Base-by-base conservation (phyloP, 768 basidiomycete species). In the Phlegmacium glaucopus region DNA sequence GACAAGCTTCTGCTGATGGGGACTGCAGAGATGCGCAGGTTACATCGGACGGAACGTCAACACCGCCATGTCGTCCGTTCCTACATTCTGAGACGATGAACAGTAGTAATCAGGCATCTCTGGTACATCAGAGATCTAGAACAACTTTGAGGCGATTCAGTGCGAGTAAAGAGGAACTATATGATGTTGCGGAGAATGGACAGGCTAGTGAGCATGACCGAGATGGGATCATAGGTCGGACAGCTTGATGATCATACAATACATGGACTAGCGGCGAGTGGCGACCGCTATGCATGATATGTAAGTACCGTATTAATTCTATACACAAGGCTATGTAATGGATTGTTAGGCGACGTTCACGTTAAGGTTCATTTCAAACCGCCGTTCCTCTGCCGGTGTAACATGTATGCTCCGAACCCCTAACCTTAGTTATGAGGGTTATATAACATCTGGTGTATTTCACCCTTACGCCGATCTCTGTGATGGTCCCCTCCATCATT, bases 1-100 rank as follows among this genome's bases (percentile, higher is more conserved):
- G 22, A 13, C 22, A 34, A 34, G 26, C 22, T 11, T 29, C 28
- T 4, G 39, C 13, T 6, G 45, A 44, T 15, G 48, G 26, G 25
- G 42, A 38, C 13, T 11, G 18, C 3, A 9, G 13, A 18, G 37
- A 53, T 16, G 30, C 9, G 32, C 32, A 10, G 11, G 11, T 6
- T 6, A 10, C 10, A 2, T 2, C 32, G 32, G 2, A 34, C 4
- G n/a, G n/a, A n/a, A 6, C 32, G 32, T 34, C 32, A 34, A 34
- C 11, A 3, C 32, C n/a, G 22, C 32, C 10, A n/a, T 3, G 6
- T 17, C 44, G 29, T 18, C 48, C 55, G 5, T 51, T 53, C 25
- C 22, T 42, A 8, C 46, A 55, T 35, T 55, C 55, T 5, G 57
- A 53, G 30, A 53, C 51, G 22, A 50, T 56, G 38, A 55, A 47